Evolutionary conservation across 1,284 basidiomycete species (phyloP), one percentile per base, ranked within the genome.

Genomic region (Porogramme epimiltina): DNA sequence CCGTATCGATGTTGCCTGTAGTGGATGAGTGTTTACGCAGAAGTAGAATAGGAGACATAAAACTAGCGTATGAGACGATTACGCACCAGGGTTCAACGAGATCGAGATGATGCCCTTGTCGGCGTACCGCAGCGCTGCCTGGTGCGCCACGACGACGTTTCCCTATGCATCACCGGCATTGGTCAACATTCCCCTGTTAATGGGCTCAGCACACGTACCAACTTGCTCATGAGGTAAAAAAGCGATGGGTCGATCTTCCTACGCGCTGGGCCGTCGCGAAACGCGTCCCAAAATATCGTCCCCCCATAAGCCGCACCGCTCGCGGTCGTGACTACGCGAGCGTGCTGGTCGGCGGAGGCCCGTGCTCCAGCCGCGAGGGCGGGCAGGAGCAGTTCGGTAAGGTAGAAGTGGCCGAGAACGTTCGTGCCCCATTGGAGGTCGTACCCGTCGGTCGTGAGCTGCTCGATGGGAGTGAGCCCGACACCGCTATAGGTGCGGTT

Each of bases 351-450:
- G 9, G 66, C 59, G 0, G 66, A 63, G 0, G 60, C 58, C 47
- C 60, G 54, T 16, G 66, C 61, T 3, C 68, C 65, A 1, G 64
- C 63, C 11, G 69, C 54, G 3, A 81, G 68, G 0, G 68, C 54
- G 0, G 79, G 77, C 34, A 80, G 58, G 28, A 81, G 72, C 3
- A 71, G 63, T 24, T 65, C 58, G 20, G 78, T 75, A 51, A 80
- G 69, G 37, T 70, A 71, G 53, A 72, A 75, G 63, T 71, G 72
- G 3, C 69, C 70, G 26, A 80, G 62, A n/a, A 70, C 69, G 52
- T 81, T 81, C 3, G 74, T 79, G 4, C 79, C 79, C 50, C 77
- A 81, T 59, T 80, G 78, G 16, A 80, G 65, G 28, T 81, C 76
- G 52, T 75, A 78, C 0, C 77, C 78, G 43, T 82, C 73, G 10